Percentiles rank a stretch among this genome's conserved stretches.
These are phyloP conservation scores for Aspergillus latus DNA, from an alignment of 2,329 filamentous ascomycete species.

Conservation along the genomic window DNA sequence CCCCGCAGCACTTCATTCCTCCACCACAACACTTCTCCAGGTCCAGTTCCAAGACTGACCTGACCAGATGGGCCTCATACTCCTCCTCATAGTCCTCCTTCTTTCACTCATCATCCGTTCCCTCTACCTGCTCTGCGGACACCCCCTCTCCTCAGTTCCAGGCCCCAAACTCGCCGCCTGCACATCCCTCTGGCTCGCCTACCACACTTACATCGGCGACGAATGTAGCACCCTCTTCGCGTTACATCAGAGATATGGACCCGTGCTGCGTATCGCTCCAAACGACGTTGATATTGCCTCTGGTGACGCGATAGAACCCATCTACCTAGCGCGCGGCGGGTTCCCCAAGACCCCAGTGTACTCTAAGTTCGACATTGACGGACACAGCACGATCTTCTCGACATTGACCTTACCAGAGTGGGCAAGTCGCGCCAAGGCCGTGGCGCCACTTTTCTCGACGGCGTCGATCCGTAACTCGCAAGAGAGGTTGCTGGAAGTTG, in stretches of 20 bases:
- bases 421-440: conserved; percentile 51
- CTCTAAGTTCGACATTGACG: conserved; percentile 58
- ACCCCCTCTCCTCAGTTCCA: conserved; percentile 42
- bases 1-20: not conserved
- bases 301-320: conserved; percentile 47
- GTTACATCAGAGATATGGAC: conserved; percentile 37
- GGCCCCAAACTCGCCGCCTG: conserved; percentile 38
- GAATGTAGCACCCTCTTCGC: conserved; percentile 28
- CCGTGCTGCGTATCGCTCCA: conserved; percentile 40
- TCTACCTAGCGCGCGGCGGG: conserved; percentile 55
- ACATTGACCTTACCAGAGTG: conserved; percentile 45
- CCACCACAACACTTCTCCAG: not conserved
- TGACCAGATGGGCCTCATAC: not conserved
- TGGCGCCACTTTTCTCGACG: conserved; percentile 49
- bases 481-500: conserved; percentile 15
- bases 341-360: conserved; percentile 56
- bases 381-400: conserved; percentile 56
- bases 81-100: not conserved
- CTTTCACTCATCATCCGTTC: not conserved
- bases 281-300: conserved; percentile 46
- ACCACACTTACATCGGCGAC: conserved; percentile 33
- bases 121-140: conserved; percentile 38
- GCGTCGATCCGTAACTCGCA: conserved; percentile 23
- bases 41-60: too few relatives aligned
- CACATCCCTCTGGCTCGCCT: conserved; percentile 36